Conservation (phyloP, 768 basidiomycete genomes). For the Sistotremastrum niveocremeum region DNA sequence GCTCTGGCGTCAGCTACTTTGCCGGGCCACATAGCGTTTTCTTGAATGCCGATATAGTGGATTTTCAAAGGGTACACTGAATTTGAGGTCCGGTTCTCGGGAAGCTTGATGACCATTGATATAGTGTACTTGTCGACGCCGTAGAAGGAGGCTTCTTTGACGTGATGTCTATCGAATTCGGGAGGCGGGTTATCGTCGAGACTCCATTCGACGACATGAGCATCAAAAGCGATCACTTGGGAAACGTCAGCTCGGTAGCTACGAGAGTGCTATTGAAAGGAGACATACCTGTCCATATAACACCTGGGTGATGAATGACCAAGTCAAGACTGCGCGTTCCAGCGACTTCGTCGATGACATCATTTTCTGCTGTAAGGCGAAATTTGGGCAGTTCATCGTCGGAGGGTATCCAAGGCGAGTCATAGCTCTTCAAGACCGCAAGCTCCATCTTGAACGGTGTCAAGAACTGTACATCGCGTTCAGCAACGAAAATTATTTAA, state of each 20-base stretch:
- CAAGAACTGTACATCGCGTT: slow-evolving; percentile 56
- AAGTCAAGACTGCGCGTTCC: slow-evolving; percentile 60
- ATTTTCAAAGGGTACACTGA: slow-evolving; percentile 31
- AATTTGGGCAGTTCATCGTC: slow-evolving; percentile 24
- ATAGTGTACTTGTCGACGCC: slow-evolving; percentile 60
- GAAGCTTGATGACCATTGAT: slow-evolving; percentile 53
- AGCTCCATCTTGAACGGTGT: slow-evolving; percentile 71
- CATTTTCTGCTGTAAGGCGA: slow-evolving; percentile 43
- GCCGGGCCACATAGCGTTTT: slow-evolving; percentile 76
- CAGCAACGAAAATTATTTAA: neutral
- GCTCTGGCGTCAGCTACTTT: slow-evolving; percentile 35
- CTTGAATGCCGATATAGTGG: slow-evolving; percentile 73
- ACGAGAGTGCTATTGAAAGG: neutral
- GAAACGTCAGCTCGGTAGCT: neutral
- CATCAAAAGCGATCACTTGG: slow-evolving; percentile 78
- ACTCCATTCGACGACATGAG: slow-evolving; percentile 76
- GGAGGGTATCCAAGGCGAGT: slow-evolving; percentile 33
- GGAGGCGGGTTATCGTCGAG: slow-evolving; percentile 67
- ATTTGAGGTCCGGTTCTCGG: slow-evolving; percentile 8
- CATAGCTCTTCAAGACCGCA: slow-evolving; percentile 30
- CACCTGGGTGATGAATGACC: slow-evolving; percentile 58
- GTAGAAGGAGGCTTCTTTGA: slow-evolving; percentile 87
- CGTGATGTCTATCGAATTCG: slow-evolving; percentile 67
- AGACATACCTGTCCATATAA: slow-evolving; percentile 74
- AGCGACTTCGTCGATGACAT: slow-evolving; percentile 36